These are phyloP conservation scores for Venturia aucupariae DNA, from an alignment of 2,329 filamentous ascomycete genomes.

Conservation along the genomic window DNA sequence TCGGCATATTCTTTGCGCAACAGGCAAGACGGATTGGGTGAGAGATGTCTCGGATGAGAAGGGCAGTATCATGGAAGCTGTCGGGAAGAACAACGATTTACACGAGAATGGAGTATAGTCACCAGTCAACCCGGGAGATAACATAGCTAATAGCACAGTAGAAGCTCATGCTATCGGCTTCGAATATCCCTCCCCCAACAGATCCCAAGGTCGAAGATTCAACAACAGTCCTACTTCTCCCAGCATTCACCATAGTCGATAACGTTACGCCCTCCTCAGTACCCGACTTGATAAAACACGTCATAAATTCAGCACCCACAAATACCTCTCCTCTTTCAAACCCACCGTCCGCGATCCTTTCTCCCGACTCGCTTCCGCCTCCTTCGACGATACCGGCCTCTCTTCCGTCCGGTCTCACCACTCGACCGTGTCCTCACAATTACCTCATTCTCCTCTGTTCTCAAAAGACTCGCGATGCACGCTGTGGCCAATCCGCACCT, in stretches of 20 bases:
- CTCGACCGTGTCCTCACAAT: constrained; percentile 67
- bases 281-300: constrained; percentile 58
- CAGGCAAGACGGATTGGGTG: constrained; percentile 86
- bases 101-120: constrained; percentile 63
- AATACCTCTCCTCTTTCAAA: constrained; percentile 53
- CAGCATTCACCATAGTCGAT: constrained; percentile 73
- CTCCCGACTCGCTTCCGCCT: not conserved
- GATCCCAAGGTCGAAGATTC: constrained; percentile 53
- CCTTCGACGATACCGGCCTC: constrained; percentile 18
- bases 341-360: constrained; percentile 2
- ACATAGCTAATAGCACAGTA: constrained; percentile 26
- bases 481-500: constrained; percentile 89
- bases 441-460: constrained; percentile 90
- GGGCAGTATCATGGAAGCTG: constrained; percentile 47
- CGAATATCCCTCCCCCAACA: constrained; percentile 75
- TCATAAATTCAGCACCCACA: constrained; percentile 65
- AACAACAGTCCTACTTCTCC: constrained; percentile 74
- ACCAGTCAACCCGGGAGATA: too few species aligned
- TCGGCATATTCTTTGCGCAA: constrained; percentile 84
- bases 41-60: constrained; percentile 59
- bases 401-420: constrained; percentile 36
- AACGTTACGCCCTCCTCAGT: constrained; percentile 71
- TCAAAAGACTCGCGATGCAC: constrained; percentile 85
- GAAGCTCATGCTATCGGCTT: constrained; percentile 85
- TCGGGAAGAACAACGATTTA: constrained; percentile 42